phyloP scores from a whole-genome alignment of 169 alveolate species.

The Cardiosporidium cionae region DNA sequence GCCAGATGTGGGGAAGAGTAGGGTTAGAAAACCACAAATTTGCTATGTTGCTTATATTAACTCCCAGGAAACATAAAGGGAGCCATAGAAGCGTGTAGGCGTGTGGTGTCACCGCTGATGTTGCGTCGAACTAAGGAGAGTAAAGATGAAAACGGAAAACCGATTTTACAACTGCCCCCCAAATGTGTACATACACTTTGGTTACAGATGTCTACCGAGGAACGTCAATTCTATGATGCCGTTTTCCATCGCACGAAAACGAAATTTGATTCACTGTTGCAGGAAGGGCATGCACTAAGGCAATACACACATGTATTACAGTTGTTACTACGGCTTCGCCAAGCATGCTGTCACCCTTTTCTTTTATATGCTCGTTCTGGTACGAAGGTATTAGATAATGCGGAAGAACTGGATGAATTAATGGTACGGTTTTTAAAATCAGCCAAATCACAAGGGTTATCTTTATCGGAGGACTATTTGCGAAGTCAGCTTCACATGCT shows the following conservation, averaged over 20 bases:
- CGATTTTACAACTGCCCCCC: constrained; percentile 65
- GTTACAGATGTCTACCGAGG: constrained; percentile 55
- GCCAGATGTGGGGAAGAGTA: no score
- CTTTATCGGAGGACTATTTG: constrained; percentile 24
- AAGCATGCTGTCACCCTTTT: constrained; percentile 66
- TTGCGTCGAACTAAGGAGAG: constrained; percentile 77
- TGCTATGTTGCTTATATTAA: no score
- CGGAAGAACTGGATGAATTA: no score
- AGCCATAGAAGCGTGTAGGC: constrained; percentile 49
- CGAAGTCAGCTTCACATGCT: constrained; percentile 13
- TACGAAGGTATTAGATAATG: no score
- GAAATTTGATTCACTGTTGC: constrained; percentile 49
- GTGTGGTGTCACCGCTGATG: constrained; percentile 65
- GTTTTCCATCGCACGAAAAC: constrained; percentile 43
- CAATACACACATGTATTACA: constrained; percentile 63
- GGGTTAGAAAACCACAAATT: no score
- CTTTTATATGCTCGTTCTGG: no score
- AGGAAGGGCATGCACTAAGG: constrained; percentile 50
- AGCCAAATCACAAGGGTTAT: constrained; percentile 24
- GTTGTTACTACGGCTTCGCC: constrained; percentile 60
- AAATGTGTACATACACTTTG: constrained; percentile 56
- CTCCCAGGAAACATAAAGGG: constrained; percentile 40
- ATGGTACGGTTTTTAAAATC: no score
- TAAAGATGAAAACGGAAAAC: constrained; percentile 54
- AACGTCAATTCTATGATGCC: constrained; percentile 46